A percentile compares a stretch with the other conserved stretches of the same genome.
Evolutionary conservation across 345 rosid species (phyloP).

Genomic region (Aegle marmelos): DNA sequence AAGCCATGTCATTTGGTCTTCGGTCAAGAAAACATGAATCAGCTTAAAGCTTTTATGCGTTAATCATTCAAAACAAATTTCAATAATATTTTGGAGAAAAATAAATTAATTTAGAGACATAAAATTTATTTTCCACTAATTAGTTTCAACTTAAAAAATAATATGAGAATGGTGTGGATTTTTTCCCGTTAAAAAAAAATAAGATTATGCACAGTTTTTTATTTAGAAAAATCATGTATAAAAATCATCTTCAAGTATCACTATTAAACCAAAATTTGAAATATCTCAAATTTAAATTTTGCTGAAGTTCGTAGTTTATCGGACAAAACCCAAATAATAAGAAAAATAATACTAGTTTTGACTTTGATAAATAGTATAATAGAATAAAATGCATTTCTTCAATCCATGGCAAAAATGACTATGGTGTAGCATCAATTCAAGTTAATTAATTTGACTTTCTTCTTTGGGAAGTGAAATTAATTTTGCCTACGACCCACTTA

Average conservation of each 20-base stretch:
- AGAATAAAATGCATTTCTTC: not conserved
- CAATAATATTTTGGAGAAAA: not conserved
- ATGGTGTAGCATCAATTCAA: not conserved
- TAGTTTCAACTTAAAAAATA: no score
- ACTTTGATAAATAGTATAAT: not conserved
- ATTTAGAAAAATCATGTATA: no score
- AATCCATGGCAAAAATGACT: not conserved
- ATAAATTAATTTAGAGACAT: no score
- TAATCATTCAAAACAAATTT: no score
- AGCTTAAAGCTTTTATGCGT: not conserved
- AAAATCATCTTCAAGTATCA: no score
- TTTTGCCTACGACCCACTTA: not conserved
- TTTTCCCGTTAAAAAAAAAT: no score
- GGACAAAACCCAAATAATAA: not conserved
- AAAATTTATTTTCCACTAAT: no score
- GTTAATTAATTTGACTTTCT: slow-evolving; percentile 2
- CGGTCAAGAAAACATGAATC: not conserved
- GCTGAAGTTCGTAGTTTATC: not conserved
- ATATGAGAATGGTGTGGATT: no score
- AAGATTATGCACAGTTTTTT: no score
- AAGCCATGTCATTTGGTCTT: not conserved
- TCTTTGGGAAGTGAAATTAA: not conserved
- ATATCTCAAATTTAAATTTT: no score
- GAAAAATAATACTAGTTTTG: not conserved
- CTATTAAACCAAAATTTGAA: no score